Base-by-base conservation (phyloP, 257 asterid species). In the Sherardia arvensis region DNA sequence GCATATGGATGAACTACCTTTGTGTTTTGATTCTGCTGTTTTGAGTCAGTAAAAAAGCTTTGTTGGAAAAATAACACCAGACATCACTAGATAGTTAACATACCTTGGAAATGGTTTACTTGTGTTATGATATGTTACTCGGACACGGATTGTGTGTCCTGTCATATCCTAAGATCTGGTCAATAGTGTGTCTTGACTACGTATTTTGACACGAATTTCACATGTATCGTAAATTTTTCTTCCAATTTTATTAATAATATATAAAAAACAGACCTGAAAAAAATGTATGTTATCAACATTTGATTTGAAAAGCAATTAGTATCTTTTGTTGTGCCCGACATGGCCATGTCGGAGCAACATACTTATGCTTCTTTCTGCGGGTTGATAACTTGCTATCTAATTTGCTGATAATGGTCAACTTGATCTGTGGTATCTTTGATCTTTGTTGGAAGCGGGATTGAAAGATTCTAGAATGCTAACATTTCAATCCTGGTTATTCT, bases 301-400 rank as follows among this genome's bases (percentile, higher is more conserved):
- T n/a, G n/a, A n/a, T n/a, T n/a, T n/a, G n/a, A n/a, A n/a, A n/a
- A n/a, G n/a, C n/a, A n/a, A n/a, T n/a, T n/a, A n/a, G n/a, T n/a
- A n/a, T n/a, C n/a, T n/a, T n/a, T n/a, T n/a, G n/a, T n/a, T n/a
- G n/a, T n/a, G n/a, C n/a, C n/a, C n/a, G n/a, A n/a, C n/a, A 15
- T 53, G 47, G 1, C 58, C 7, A 21, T 21, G 58, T 21, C 28
- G n/a, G n/a, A n/a, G n/a, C n/a, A n/a, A n/a, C n/a, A n/a, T n/a
- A n/a, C n/a, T n/a, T 59, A 47, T 57, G 36, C 61, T n/a, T n/a
- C n/a, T 21, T 65, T 62, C 9, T 8, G 17, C 49, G n/a, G n/a
- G n/a, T n/a, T n/a, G n/a, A n/a, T n/a, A n/a, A 20, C 23, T 5
- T 57, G 4, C 54, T 61, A 26, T 22, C 18, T 55, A 34, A 59